Conservation (phyloP, 805 yeast genomes). For the Teunomyces aglyptinius region DNA sequence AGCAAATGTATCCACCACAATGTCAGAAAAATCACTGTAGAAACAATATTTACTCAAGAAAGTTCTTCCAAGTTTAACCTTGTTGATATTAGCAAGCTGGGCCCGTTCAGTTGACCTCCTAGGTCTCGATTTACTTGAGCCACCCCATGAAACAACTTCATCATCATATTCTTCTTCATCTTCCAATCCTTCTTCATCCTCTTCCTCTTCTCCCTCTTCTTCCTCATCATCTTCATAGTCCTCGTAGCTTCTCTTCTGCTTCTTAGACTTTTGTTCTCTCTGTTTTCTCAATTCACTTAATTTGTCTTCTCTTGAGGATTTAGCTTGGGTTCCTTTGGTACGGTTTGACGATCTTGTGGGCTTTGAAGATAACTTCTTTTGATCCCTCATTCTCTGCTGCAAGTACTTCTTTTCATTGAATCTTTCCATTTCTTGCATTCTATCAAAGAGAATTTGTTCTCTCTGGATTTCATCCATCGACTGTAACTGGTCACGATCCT, state of each 20-base stretch:
- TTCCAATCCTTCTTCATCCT: constrained; percentile 38
- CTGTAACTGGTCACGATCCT: constrained; percentile 63
- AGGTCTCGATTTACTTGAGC: constrained; percentile 43
- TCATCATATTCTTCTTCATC: constrained; percentile 39
- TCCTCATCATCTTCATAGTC: constrained; percentile 22
- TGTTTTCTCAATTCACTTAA: constrained; percentile 73
- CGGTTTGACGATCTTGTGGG: constrained; percentile 42
- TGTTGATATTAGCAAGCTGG: constrained; percentile 64
- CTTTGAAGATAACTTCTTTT: constrained; percentile 26
- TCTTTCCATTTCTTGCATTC: constrained; percentile 88
- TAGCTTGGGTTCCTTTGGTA: constrained; percentile 21
- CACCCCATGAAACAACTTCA: constrained; percentile 22
- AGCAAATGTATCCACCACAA: constrained; percentile 72
- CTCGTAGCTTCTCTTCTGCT: constrained; percentile 17
- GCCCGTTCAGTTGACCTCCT: constrained; percentile 43
- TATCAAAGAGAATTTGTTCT: constrained; percentile 86
- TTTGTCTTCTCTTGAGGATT: constrained; percentile 47
- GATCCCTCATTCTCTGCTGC: constrained; percentile 74
- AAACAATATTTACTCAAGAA: constrained; percentile 72
- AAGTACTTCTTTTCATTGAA: constrained; percentile 81
- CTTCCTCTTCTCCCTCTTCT: constrained; percentile 28
- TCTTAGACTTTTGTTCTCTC: constrained; percentile 60
- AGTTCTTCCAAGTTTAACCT: constrained; percentile 73
- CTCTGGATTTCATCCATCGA: constrained; percentile 90
- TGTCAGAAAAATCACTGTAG: constrained; percentile 75